Evolutionary conservation across 768 basidiomycete species (phyloP).

Genomic region (Cytidiella melzeri): DNA sequence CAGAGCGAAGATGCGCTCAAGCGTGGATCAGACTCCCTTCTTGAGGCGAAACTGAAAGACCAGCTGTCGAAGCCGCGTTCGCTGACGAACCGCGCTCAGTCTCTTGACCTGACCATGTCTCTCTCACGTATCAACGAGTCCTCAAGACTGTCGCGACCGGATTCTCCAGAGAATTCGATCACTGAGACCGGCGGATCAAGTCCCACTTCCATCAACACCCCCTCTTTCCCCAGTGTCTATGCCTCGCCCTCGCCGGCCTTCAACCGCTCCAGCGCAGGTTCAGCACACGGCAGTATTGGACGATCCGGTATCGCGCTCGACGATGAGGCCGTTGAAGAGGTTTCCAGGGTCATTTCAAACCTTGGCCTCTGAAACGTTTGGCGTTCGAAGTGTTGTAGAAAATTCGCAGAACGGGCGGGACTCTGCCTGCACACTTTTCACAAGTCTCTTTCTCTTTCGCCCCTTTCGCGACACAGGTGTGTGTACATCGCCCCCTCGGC

Average conservation of each 20-base stretch:
- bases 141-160: slow-evolving; percentile 58
- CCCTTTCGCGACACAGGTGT: slow-evolving; percentile 1
- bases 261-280: slow-evolving; percentile 26
- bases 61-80: slow-evolving; percentile 73
- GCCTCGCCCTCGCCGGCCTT: slow-evolving; percentile 45
- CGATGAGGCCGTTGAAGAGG: slow-evolving; percentile 18
- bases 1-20: slow-evolving; percentile 73
- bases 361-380: slow-evolving; percentile 35
- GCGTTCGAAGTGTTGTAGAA: neutral
- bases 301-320: slow-evolving; percentile 24
- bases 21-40: slow-evolving; percentile 76
- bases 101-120: slow-evolving; percentile 81
- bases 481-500: too few species aligned
- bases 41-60: slow-evolving; percentile 81
- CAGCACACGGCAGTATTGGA: slow-evolving; percentile 23
- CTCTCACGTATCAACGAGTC: slow-evolving; percentile 77
- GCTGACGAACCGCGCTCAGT: slow-evolving; percentile 82
- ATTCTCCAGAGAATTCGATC: slow-evolving; percentile 75
- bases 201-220: slow-evolving; percentile 71
- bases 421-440: slow-evolving; percentile 8
- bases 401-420: slow-evolving; percentile 3
- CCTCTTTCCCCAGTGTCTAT: slow-evolving; percentile 83
- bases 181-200: slow-evolving; percentile 73
- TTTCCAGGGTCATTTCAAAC: slow-evolving; percentile 28
- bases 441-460: too few species aligned